Evolutionary conservation across 2,329 filamentous ascomycete species (phyloP).

Genomic region (Trichoderma sp.): DNA sequence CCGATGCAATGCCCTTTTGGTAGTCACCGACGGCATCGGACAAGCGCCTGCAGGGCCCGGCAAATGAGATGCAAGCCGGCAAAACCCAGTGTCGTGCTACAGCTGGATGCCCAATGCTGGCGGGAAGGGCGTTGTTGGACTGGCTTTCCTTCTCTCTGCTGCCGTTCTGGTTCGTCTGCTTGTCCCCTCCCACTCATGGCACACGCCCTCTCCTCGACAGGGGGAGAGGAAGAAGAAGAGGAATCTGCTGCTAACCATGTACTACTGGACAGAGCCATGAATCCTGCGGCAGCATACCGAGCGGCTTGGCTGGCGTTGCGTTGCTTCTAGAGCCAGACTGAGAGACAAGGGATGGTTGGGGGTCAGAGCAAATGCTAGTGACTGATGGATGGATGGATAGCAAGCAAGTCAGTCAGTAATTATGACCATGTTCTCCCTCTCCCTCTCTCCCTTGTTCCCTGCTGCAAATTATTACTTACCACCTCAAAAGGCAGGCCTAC

Average conservation of each 20-base stretch:
- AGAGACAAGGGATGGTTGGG: not conserved
- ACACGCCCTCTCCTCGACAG: not conserved
- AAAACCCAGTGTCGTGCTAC: not conserved
- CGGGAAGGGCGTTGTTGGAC: not conserved
- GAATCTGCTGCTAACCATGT: not conserved
- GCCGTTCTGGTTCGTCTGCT: not conserved
- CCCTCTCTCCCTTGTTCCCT: not conserved
- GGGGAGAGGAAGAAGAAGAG: not conserved
- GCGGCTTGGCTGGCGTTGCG: not conserved
- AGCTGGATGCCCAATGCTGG: conserved; percentile 12
- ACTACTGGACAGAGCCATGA: not conserved
- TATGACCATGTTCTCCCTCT: not conserved
- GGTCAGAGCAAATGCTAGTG: not conserved
- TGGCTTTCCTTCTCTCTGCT: not conserved
- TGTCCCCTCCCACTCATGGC: not conserved
- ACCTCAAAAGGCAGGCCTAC: not conserved
- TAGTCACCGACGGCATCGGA: not conserved
- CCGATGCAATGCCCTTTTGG: not conserved
- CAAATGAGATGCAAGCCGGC: conserved; percentile 11
- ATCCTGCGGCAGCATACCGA: not conserved
- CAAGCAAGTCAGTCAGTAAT: not conserved
- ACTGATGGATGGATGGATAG: not conserved
- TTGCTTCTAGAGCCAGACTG: conserved; percentile 2
- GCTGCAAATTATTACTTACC: not conserved
- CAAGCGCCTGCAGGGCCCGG: not conserved